Evolutionary conservation across 352 stramenopile species (phyloP), one percentile per base, ranked within the genome.

Genomic region (Plasmopara viticola): DNA sequence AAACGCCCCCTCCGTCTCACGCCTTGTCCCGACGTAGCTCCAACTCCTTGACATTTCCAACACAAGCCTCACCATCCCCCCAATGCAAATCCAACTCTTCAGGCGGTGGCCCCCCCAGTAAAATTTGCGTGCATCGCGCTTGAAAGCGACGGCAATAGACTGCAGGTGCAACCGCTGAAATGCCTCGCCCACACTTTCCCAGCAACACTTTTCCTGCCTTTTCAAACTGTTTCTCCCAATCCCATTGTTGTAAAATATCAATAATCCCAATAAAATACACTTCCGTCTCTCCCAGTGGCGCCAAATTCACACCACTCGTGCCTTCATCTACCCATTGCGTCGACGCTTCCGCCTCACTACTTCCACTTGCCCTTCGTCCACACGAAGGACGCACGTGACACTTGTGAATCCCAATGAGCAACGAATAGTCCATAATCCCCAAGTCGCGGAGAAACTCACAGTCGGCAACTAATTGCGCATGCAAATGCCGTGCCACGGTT

Each of bases 261-360:
- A 93, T 93, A 42, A 93, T 88, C 9, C 82, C 82, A 5, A 93
- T 66, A 51, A 86, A 89, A 47, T 93, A 93, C 37, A 90, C 68
- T 54, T 88, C 77, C 4, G 72, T 60, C 1, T 62, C 34, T 20
- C 61, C 56, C 6, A 66, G 44, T 9, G 66, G 58, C 1, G 60
- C 56, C 1, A 69, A 51, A 6, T 84, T 68, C 46, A 37, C 33
- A 3, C 63, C 59, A 18, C 59, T 60, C 2, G 35, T 53, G 10
- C 25, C 14, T 9, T 56, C 59, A 6, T 67, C 62, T 14, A 8
- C 5, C 5, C 13, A 8, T 1, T n/a, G 37, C 5, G 18, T 5
- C 10, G 31, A 35, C 10, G 31, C 31, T 2, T 35, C 31, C 6
- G 0, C 1, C 10, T 35, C 31, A 4, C 13, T 41, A 8, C 37